Evolutionary conservation across 345 rosid genomes (phyloP), one percentile per base, ranked within the genome.

Genomic region (Draba incana): DNA sequence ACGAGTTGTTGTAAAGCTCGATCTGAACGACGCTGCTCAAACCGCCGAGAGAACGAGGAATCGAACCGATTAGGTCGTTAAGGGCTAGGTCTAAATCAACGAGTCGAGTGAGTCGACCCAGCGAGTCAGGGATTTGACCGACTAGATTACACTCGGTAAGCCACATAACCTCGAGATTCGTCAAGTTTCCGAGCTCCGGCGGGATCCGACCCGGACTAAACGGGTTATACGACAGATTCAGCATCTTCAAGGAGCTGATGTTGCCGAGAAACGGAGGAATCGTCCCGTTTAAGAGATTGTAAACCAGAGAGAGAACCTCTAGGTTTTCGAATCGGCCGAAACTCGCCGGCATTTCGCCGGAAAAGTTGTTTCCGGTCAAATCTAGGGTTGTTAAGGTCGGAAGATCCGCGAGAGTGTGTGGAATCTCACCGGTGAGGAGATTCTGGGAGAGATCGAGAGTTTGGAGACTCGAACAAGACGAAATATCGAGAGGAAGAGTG

Each of bases 1-100:
- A 63, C 62, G 97, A 83, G 92, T 95, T 95, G 82, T 95, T 92
- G 72, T 92, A 95, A 2, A 95, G 90, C 85, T 95, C 99, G 49
- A 95, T 83, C 77, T 95, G 99, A 41, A 89, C 84, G 16, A 95
- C 71, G 25, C 82, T 84, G 24, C 68, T 44, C 70, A 95, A 57
- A 75, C 75, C 83, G n/a, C 86, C 77, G 77, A 95, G 76, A 3
- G 94, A 88, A 59, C 80, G 72, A 60, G 99, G 99, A n/a, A 95
- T 78, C 3, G 57, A 15, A 0, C 98, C 99, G 28, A 13, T 78
- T 3, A 95, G 68, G 11, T 66, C 77, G 78, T 95, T 95, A 23
- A 88, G 16, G 5, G 98, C 96, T 23, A 95, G 74, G 84, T 95
- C 99, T 56, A 95, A 85, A 80, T 92, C 97, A 12, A 46, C 81